Evolutionary conservation across 371 early-diverging fungal species (phyloP).

Genomic region (Circinella umbellata): DNA sequence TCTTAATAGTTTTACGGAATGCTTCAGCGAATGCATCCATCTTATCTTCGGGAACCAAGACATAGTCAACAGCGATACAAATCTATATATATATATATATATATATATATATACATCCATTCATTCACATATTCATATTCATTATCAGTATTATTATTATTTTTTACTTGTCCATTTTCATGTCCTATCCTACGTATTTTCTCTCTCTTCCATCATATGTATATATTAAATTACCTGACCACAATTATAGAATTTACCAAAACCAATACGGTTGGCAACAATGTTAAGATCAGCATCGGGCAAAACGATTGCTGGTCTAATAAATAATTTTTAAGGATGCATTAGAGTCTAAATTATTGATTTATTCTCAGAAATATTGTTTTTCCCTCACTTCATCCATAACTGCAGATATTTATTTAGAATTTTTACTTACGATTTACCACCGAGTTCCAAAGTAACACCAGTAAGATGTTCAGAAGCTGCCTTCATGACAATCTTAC

Average conservation of each 20-base stretch:
- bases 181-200: too few relatives aligned
- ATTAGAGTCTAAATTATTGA: background rate
- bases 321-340: background rate
- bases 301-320: slow-evolving; percentile 73
- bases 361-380: too few relatives aligned
- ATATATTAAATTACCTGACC: slow-evolving; percentile 68
- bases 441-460: slow-evolving; percentile 86
- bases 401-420: background rate
- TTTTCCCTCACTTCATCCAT: background rate
- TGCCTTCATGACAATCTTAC: slow-evolving; percentile 77
- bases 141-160: background rate
- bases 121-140: background rate
- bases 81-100: slow-evolving; percentile 61
- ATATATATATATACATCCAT: background rate
- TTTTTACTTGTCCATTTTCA: background rate
- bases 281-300: slow-evolving; percentile 63
- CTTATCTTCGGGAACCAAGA: slow-evolving; percentile 63
- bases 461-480: slow-evolving; percentile 77
- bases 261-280: slow-evolving; percentile 77
- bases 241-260: slow-evolving; percentile 79
- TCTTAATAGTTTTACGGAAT: slow-evolving; percentile 49
- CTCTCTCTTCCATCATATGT: background rate
- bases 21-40: slow-evolving; percentile 54
- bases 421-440: slow-evolving; percentile 65
- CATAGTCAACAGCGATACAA: slow-evolving; percentile 89